Conservation (phyloP, 164 flowering plant species). For the Saururus chinensis region DNA sequence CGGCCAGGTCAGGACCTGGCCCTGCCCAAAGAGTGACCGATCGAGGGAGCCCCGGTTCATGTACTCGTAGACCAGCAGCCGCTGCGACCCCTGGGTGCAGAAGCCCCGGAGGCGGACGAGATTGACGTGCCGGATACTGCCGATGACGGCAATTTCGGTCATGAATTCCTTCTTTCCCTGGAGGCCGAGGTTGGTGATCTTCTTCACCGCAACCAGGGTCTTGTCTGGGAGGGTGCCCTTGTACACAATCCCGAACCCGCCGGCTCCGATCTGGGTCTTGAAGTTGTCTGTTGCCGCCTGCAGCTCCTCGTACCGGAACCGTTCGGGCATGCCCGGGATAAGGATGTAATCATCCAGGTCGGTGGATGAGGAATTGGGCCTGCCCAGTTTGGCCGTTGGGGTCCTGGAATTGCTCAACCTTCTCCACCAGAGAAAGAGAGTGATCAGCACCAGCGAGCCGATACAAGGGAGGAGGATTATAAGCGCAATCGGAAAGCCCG, state of each 20-base stretch:
- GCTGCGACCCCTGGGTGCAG: conserved; percentile 54
- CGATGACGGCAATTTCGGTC: conserved; percentile 78
- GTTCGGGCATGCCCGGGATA: conserved; percentile 73
- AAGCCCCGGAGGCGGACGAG: conserved; percentile 69
- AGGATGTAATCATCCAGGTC: conserved; percentile 36
- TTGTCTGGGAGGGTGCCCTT: conserved; percentile 58
- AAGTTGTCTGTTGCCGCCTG: conserved; percentile 58
- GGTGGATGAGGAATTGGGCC: conserved; percentile 29
- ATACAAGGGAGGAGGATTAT: conserved; percentile 50
- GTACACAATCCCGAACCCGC: conserved; percentile 80
- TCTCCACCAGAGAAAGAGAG: conserved; percentile 43
- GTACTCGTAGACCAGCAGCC: conserved; percentile 77
- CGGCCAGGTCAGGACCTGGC: conserved; percentile 72
- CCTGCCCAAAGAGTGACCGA: conserved; percentile 50
- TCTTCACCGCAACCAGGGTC: conserved; percentile 73
- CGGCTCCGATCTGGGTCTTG: conserved; percentile 51
- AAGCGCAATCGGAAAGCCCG: conserved; percentile 37
- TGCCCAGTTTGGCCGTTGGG: conserved; percentile 18
- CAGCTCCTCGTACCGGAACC: conserved; percentile 54
- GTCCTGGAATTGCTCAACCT: conserved; percentile 12
- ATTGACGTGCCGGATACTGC: conserved; percentile 76
- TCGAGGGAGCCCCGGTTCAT: conserved; percentile 85
- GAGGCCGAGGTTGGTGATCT: conserved; percentile 43
- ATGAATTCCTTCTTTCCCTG: conserved; percentile 76
- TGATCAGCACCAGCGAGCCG: conserved; percentile 27